Evolutionary conservation across 192 early-diverging fungal genomes (phyloP).

Genomic region (Ambispora gerdemannii): DNA sequence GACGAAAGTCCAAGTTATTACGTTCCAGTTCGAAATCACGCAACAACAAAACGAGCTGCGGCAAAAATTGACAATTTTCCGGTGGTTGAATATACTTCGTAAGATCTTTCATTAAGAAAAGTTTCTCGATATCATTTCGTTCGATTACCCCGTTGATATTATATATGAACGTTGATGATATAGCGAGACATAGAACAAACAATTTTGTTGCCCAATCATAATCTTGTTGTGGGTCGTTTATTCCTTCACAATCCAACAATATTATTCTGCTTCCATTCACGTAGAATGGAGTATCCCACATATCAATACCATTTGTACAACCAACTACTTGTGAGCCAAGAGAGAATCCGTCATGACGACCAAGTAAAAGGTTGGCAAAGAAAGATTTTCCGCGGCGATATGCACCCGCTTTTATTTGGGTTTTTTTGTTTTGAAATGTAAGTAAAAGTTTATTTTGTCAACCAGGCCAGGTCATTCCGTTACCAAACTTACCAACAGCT

Average conservation of each 20-base stretch:
- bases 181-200: constrained; percentile 25
- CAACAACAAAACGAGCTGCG: constrained; percentile 14
- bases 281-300: constrained; percentile 24
- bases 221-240: constrained; percentile 24
- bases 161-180: constrained; percentile 26
- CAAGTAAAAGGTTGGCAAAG: constrained; percentile 16
- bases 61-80: constrained; percentile 13
- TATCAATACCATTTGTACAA: constrained; percentile 24
- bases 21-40: constrained; percentile 12
- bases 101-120: constrained; percentile 24
- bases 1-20: not conserved
- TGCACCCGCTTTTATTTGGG: constrained; percentile 3
- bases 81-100: constrained; percentile 22
- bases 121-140: constrained; percentile 12
- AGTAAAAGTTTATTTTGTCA: not conserved
- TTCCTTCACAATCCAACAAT: constrained; percentile 22
- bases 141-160: constrained; percentile 25
- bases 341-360: constrained; percentile 25
- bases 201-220: constrained; percentile 16
- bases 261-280: constrained; percentile 9
- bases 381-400: constrained; percentile 30
- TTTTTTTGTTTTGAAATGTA: not conserved
- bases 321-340: constrained; percentile 14
- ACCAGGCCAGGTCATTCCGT: not conserved
- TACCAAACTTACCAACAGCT: constrained; percentile 6